Evolutionary conservation across 2,329 filamentous ascomycete genomes (phyloP).

Genomic region (Hypoxylon sp.): DNA sequence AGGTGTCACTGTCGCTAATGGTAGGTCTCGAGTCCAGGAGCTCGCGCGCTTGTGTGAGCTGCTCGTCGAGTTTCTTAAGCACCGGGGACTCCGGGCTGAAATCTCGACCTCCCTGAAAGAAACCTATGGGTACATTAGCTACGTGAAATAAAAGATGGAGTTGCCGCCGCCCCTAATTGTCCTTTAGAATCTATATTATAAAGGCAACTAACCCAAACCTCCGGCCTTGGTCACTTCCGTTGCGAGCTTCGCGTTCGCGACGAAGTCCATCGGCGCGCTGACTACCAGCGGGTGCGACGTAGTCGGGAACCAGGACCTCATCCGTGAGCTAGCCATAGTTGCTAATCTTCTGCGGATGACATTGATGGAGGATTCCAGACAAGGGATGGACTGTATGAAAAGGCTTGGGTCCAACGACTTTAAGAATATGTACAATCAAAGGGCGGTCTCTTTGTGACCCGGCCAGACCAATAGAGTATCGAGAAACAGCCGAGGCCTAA

Average conservation of each 20-base stretch:
- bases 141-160: not conserved
- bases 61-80: conserved; percentile 50
- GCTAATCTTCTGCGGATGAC: conserved; percentile 23
- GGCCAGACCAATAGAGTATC: conserved; percentile 5
- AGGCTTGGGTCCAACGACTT: not conserved
- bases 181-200: not conserved
- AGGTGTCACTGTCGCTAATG: conserved; percentile 43
- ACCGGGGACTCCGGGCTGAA: conserved; percentile 51
- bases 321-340: conserved; percentile 45
- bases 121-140: conserved; percentile 46
- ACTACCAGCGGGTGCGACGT: conserved; percentile 56
- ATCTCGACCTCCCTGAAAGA: conserved; percentile 53
- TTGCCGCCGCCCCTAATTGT: not conserved
- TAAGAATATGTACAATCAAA: not conserved
- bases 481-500: conserved; percentile 17
- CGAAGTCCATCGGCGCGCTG: conserved; percentile 58
- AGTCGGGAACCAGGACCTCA: conserved; percentile 55
- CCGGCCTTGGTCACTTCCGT: conserved; percentile 58
- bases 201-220: conserved; percentile 54
- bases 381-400: not conserved
- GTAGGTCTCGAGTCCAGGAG: conserved; percentile 48
- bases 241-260: conserved; percentile 56
- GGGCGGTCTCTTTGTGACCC: not conserved
- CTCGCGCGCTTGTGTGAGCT: conserved; percentile 50
- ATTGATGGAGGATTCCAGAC: conserved; percentile 11